phyloP scores from a whole-genome alignment of 345 rosid species.

The Hypericum perforatum region DNA sequence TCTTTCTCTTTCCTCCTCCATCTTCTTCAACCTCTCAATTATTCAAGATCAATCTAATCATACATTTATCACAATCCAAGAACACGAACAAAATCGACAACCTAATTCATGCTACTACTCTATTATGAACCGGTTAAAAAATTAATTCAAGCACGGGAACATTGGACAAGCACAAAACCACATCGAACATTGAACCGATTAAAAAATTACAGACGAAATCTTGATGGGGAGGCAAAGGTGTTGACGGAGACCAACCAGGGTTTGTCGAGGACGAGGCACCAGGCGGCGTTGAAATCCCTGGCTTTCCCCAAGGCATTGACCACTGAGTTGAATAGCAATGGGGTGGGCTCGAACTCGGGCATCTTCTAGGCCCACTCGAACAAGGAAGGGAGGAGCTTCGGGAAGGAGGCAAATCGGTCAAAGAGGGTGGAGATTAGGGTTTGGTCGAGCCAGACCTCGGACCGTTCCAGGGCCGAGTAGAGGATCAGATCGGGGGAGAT shows the following conservation, averaged over 20 bases:
- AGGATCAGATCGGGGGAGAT: constrained; percentile 24
- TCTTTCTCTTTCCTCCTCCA: too few species aligned
- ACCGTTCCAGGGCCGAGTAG: constrained; percentile 45
- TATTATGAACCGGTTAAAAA: too few species aligned
- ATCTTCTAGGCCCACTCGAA: constrained; percentile 69
- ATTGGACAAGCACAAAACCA: too few species aligned
- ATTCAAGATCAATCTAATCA: too few species aligned
- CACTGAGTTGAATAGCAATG: constrained; percentile 35
- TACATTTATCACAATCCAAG: too few species aligned
- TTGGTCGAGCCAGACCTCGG: constrained; percentile 42
- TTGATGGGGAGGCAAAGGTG: too few species aligned
- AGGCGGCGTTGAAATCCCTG: constrained; percentile 60
- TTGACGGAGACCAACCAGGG: constrained; percentile 41
- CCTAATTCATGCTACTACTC: too few species aligned
- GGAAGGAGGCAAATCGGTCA: constrained; percentile 53
- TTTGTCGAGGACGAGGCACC: constrained; percentile 50
- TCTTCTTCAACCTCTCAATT: too few species aligned
- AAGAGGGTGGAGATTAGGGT: constrained; percentile 39
- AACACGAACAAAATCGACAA: too few species aligned
- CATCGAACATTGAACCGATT: too few species aligned
- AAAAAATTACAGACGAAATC: too few species aligned
- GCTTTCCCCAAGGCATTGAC: constrained; percentile 52
- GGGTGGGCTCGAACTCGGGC: constrained; percentile 39
- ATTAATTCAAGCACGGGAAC: too few species aligned
- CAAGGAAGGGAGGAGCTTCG: constrained; percentile 45